These are phyloP conservation scores for Rhodotorula mucilaginosa DNA, from an alignment of 1,284 basidiomycete genomes.

Conservation along the genomic window DNA sequence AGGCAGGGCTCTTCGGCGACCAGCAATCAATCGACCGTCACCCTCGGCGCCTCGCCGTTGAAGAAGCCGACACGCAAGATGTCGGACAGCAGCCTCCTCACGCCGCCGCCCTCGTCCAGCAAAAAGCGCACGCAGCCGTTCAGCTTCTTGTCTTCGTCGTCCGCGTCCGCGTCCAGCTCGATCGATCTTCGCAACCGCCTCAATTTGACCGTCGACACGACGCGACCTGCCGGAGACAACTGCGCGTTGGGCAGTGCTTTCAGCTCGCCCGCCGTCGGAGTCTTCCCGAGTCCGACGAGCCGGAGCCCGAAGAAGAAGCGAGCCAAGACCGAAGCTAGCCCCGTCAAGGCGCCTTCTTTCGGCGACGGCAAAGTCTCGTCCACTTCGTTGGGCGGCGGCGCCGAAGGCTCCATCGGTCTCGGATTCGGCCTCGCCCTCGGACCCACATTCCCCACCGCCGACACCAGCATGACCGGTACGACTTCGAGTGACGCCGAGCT, in stretches of 20 bases:
- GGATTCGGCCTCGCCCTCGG: background rate
- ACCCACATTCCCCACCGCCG: background rate
- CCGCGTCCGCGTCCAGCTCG: background rate
- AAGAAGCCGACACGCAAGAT: background rate
- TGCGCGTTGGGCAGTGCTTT: conserved; percentile 32
- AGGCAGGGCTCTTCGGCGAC: background rate
- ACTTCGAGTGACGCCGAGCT: background rate
- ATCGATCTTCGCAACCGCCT: background rate
- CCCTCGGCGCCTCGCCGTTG: conserved; percentile 1
- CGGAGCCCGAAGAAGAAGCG: conserved; percentile 27
- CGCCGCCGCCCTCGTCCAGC: conserved; percentile 21
- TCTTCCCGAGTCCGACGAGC: conserved; percentile 24
- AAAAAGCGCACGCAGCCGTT: conserved; percentile 20
- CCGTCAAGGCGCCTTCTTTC: background rate
- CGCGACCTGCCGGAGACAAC: background rate
- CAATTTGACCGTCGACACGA: conserved; percentile 8
- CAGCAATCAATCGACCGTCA: background rate
- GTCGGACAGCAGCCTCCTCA: conserved; percentile 3
- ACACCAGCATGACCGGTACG: too few species aligned
- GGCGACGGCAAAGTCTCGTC: background rate
- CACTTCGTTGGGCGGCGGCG: background rate
- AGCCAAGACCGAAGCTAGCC: conserved; percentile 11
- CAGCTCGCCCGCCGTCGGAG: conserved; percentile 22
- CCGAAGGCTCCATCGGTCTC: background rate
- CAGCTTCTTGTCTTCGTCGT: conserved; percentile 9